Evolutionary conservation across 305 asterid species (phyloP), one percentile per base, ranked within the genome.

Genomic region (Fraxinus ornus): DNA sequence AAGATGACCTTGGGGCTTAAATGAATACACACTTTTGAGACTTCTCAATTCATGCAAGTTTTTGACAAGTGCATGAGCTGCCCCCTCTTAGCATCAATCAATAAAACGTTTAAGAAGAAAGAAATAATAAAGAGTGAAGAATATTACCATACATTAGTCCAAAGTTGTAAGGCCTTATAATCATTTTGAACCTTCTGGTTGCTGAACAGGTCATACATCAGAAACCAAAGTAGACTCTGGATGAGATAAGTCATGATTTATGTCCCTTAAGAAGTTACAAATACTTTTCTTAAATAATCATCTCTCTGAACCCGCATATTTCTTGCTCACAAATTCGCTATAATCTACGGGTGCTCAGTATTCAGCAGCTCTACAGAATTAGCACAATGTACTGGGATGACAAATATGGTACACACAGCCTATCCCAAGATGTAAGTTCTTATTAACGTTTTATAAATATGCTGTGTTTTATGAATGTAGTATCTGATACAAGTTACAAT

Each of bases 201-300:
- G 44, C 83, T 82, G 62, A 60, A 79, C 90, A 96, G 98, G 98
- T 94, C 79, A 93, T 94, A 86, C 99, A 96, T 86, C 99, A 94
- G 88, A 96, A 96, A 91, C 98, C 98, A 5, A 94, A 94, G 94
- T 94, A 94, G 86, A 90, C 94, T 3, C 87, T 94, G 82, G 98
- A 94, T 86, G 98, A 96, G 89, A 92, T 94, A 86, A 94, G 98
- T 81, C 98, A 92, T 62, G 97, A 94, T 88, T 90, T 96, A 33
- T 94, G 99, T 84, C 98, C 97, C 21, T 97, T 94, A 86, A 91
- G 98, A 81, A 75, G 81, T 80, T 28, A 4, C 5, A 39, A 32
- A 26, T 77, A 64, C 39, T 75, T 66, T 26, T 47, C 80, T 32
- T 21, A 49, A 55, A 64, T n/a, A 78, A 19, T 47, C 13, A 22